These are phyloP conservation scores for Mayamaea pseudoterrestris DNA, from an alignment of 108 stramenopile genomes.

Conservation along the genomic window DNA sequence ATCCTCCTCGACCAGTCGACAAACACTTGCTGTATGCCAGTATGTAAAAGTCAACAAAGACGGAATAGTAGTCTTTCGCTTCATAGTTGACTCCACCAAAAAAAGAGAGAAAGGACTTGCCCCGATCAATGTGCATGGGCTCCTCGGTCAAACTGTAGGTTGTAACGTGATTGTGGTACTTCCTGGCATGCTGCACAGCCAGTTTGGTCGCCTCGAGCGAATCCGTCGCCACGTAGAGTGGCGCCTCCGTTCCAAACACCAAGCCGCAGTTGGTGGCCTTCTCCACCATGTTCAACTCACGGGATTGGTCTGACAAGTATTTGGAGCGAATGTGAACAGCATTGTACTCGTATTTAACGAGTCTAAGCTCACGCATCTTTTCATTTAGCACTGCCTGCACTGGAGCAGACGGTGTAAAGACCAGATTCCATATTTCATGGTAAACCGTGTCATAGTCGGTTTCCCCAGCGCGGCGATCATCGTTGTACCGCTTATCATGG, in stretches of 20 bases:
- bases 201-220: slow-evolving; percentile 4
- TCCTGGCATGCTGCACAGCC: neutral
- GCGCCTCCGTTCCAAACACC: slow-evolving; percentile 9
- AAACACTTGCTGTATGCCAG: slow-evolving; percentile 27
- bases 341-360: slow-evolving; percentile 24
- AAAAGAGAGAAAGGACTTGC: slow-evolving; percentile 8
- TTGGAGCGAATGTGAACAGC: slow-evolving; percentile 31
- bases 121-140: slow-evolving; percentile 23
- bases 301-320: slow-evolving; percentile 8
- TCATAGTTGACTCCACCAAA: slow-evolving; percentile 8
- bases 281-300: neutral
- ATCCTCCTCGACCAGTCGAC: slow-evolving; percentile 24
- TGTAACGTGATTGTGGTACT: neutral
- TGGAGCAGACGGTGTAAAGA: slow-evolving; percentile 37
- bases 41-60: slow-evolving; percentile 38
- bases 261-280: slow-evolving; percentile 31
- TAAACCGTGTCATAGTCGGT: neutral
- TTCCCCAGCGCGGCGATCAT: neutral
- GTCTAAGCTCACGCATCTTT: slow-evolving; percentile 10
- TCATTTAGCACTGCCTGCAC: slow-evolving; percentile 11
- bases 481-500: neutral
- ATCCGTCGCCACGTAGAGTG: slow-evolving; percentile 28
- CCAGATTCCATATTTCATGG: slow-evolving; percentile 11
- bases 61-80: slow-evolving; percentile 21
- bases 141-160: slow-evolving; percentile 4